phyloP scores from a whole-genome alignment of 768 basidiomycete genomes.

The Tephrocybe sp. region DNA sequence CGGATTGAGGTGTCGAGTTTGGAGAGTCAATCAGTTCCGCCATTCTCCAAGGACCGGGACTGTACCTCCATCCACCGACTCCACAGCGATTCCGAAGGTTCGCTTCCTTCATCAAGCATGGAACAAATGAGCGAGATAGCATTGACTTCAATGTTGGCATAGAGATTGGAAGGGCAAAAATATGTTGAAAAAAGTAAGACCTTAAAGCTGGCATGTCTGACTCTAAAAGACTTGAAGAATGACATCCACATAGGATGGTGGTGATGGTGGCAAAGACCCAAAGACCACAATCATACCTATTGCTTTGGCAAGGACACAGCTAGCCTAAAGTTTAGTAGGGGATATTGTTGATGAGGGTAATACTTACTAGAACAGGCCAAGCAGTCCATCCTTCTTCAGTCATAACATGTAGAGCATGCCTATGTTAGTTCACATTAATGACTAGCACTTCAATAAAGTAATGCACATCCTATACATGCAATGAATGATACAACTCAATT shows the following conservation, averaged over 20 bases:
- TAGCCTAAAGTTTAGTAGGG: background rate
- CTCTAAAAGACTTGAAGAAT: background rate
- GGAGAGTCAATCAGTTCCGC: too few species aligned
- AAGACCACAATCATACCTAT: slow-evolving; percentile 11
- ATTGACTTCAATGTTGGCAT: too few species aligned
- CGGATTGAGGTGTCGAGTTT: too few species aligned
- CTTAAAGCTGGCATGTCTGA: background rate
- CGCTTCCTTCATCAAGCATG: too few species aligned
- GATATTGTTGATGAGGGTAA: background rate
- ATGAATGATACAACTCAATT: too few species aligned
- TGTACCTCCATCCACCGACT: too few species aligned
- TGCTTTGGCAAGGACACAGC: slow-evolving; percentile 5
- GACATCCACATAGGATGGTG: background rate
- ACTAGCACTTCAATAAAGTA: slow-evolving; percentile 9
- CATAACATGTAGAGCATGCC: slow-evolving; percentile 2
- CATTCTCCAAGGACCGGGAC: too few species aligned
- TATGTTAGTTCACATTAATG: slow-evolving; percentile 6
- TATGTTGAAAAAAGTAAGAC: background rate
- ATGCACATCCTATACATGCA: slow-evolving; percentile 19
- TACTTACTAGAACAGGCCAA: background rate
- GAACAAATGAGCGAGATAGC: too few species aligned
- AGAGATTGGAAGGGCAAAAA: background rate
- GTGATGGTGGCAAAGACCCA: slow-evolving; percentile 14
- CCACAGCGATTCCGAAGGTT: too few species aligned
- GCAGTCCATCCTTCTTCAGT: slow-evolving; percentile 14